Evolutionary conservation across 2,329 filamentous ascomycete genomes (phyloP).

Genomic region (Cercospora zeae-maydis): DNA sequence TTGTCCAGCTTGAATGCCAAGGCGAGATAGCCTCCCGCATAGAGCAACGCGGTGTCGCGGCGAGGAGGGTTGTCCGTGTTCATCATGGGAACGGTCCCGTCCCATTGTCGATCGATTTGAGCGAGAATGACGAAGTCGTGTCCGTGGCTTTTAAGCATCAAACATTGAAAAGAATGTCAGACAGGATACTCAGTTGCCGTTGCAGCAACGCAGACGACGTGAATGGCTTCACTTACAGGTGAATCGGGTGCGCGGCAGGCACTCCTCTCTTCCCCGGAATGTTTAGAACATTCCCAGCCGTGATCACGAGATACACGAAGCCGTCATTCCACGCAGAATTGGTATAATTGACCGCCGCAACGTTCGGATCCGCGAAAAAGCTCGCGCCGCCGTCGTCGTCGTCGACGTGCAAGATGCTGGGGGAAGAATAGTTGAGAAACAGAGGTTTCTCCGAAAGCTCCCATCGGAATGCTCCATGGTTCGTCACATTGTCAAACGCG

Average conservation of each 20-base stretch:
- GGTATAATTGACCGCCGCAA: constrained; percentile 16
- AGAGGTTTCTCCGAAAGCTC: constrained; percentile 29
- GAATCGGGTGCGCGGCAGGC: constrained; percentile 33
- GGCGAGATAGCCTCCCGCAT: constrained; percentile 45
- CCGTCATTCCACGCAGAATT: constrained; percentile 22
- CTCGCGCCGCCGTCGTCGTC: too few species aligned
- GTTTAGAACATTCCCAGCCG: constrained; percentile 18
- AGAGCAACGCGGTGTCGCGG: constrained; percentile 48
- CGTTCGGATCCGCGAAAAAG: constrained; percentile 10
- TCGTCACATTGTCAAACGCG: constrained; percentile 13
- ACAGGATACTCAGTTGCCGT: too few species aligned
- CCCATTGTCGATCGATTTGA: constrained; percentile 22
- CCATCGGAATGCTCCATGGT: constrained; percentile 26
- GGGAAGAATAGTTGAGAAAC: constrained; percentile 29
- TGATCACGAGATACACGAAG: constrained; percentile 34
- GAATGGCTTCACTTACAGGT: constrained; percentile 19
- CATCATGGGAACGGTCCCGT: constrained; percentile 31
- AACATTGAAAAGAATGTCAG: neutral
- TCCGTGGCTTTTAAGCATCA: constrained; percentile 48
- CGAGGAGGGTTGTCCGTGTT: constrained; percentile 44
- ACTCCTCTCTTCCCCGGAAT: constrained; percentile 13
- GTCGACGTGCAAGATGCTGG: constrained; percentile 30
- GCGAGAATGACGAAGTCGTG: constrained; percentile 34
- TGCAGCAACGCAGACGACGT: too few species aligned
- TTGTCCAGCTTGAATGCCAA: constrained; percentile 52